A percentile compares a stretch with the other conserved stretches of the same genome.
Evolutionary conservation across 1,284 basidiomycete species (phyloP).

Genomic region (Melanopsichium pennsylvanicum): DNA sequence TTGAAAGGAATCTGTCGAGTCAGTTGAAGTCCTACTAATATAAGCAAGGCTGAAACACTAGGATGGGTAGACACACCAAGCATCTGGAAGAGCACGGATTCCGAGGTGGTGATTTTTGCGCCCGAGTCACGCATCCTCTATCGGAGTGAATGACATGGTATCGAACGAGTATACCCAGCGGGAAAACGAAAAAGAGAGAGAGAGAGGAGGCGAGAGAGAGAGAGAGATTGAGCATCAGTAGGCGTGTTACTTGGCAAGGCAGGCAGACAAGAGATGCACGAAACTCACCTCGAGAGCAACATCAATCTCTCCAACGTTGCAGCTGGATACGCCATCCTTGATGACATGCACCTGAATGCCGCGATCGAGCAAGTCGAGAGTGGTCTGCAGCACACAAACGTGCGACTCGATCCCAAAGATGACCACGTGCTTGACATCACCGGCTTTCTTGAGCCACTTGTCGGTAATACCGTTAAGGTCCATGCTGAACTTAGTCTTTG

Average conservation of each 20-base stretch:
- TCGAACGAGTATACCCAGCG: no score
- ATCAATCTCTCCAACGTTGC: conserved; percentile 71
- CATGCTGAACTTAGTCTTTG: conserved; percentile 86
- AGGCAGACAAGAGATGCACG: no score
- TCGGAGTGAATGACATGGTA: no score
- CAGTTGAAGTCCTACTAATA: no score
- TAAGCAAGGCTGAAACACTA: no score
- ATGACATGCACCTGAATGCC: conserved; percentile 76
- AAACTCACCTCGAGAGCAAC: conserved; percentile 70
- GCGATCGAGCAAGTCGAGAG: conserved; percentile 72
- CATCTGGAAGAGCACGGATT: conserved; percentile 81
- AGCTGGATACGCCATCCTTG: conserved; percentile 84
- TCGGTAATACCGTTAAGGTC: conserved; percentile 73
- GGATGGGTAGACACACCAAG: no score
- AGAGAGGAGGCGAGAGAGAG: no score
- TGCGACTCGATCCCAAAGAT: conserved; percentile 87
- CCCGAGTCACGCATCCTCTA: conserved; percentile 78
- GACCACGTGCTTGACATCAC: conserved; percentile 72
- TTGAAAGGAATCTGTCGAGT: no score
- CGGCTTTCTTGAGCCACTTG: conserved; percentile 68
- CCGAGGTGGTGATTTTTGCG: conserved; percentile 79
- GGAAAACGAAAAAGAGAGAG: no score
- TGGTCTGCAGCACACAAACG: conserved; percentile 85
- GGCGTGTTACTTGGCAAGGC: no score
- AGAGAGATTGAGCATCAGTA: no score